Evolutionary conservation across 202 grass and related monocot species (phyloP), one percentile per base, ranked within the genome.

Genomic region (Setaria italica): DNA sequence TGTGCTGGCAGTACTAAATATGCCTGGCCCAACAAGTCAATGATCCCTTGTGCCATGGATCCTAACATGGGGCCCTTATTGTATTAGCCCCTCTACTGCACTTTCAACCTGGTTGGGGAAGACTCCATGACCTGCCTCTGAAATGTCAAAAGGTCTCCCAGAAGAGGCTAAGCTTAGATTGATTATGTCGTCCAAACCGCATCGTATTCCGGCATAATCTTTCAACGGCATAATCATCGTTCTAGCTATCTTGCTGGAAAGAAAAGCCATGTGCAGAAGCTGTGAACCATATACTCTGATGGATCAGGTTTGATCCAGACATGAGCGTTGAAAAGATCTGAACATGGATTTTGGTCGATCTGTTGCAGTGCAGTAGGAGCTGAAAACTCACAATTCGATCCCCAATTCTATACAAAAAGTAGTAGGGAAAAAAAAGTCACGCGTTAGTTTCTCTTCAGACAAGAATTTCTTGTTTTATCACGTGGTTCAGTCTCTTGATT

Each of bases 181-280:
- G 79, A 60, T 73, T 79, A 30, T 67, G 33, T 32, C 70, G 67
- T 90, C 59, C 46, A 83, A 79, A 83, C 50, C 5, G 53, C 59
- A 80, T 54, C 10, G 16, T 60, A 45, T 67, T 60, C 48, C n/a
- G 0, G 15, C 34, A 74, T 25, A 47, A 45, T 81, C 48, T 80
- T 79, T 79, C 84, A 79, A 83, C 58, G 70, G 32, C 74, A 67
- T 59, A 60, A 87, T 87, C 67, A 83, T 9, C 4, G 29, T 67
- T 58, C 19, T 30, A 11, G 19, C 17, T 58, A 49, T 69, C 74
- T 79, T 78, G 41, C 65, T 67, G 69, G 25, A 66, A 47, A 81
- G 29, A 58, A 59, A 83, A 35, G 51, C 67, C 84, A 83, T 86
- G 73, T 83, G 79, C 79, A 76, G 33, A 77, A 82, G 54, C 60